Conservation (phyloP, 495 filamentous ascomycete genomes). For the Annulohypoxylon stygium region DNA sequence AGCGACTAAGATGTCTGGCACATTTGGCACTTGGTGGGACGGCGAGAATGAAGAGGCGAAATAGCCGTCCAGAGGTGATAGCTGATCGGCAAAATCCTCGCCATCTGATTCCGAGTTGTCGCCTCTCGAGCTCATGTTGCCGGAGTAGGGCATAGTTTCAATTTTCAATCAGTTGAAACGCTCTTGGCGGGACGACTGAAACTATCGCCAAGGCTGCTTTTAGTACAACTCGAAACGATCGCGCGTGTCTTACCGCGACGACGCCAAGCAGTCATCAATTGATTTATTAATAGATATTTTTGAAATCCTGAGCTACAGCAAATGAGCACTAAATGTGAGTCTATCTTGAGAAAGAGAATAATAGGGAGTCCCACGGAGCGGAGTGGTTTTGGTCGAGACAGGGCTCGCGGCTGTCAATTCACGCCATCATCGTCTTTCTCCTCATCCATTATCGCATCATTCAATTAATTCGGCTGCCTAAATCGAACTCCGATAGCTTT, state of each 20-base stretch:
- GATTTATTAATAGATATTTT: constrained; percentile 4
- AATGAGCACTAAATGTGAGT: constrained; percentile 19
- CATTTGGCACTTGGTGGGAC: constrained; percentile 52
- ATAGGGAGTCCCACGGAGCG: constrained; percentile 5
- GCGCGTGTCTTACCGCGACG: constrained; percentile 34
- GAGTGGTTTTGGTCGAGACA: constrained; percentile 32
- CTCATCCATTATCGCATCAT: constrained; percentile 13
- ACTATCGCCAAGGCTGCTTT: constrained; percentile 47
- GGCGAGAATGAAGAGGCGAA: constrained; percentile 54
- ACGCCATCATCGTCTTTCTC: background rate
- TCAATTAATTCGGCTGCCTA: constrained; percentile 10
- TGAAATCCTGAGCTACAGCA: background rate
- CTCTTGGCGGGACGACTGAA: constrained; percentile 42
- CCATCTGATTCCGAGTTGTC: constrained; percentile 54
- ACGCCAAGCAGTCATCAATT: constrained; percentile 8
- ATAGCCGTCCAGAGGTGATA: constrained; percentile 61
- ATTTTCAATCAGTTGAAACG: constrained; percentile 41
- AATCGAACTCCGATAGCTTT: constrained; percentile 29
- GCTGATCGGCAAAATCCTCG: constrained; percentile 52
- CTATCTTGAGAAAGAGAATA: constrained; percentile 24
- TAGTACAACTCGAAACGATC: constrained; percentile 42
- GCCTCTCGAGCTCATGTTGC: constrained; percentile 59
- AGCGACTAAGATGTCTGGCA: constrained; percentile 59
- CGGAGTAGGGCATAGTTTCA: constrained; percentile 57
- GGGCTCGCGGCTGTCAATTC: constrained; percentile 21